Evolutionary conservation across 2,329 filamentous ascomycete genomes (phyloP).

Genomic region (Pyrenophora graminea): DNA sequence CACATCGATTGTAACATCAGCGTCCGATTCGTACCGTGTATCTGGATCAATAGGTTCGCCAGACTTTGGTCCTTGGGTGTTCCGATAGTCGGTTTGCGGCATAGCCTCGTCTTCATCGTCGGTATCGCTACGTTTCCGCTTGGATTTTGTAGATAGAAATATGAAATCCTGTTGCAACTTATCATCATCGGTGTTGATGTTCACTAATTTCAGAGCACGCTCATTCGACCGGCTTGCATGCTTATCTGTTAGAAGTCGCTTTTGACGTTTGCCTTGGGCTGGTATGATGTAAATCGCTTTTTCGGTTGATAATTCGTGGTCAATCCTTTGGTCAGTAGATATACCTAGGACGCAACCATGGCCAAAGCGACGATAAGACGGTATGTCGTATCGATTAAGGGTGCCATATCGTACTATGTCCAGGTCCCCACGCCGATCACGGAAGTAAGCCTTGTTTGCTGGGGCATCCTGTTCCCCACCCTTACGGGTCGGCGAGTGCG

Average conservation of each 20-base stretch:
- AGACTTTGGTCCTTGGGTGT: slow-evolving; percentile 35
- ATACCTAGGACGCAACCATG: slow-evolving; percentile 73
- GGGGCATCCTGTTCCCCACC: slow-evolving; percentile 1
- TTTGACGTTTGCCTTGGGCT: slow-evolving; percentile 49
- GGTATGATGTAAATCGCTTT: slow-evolving; percentile 45
- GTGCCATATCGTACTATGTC: slow-evolving; percentile 76
- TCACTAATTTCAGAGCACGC: slow-evolving; percentile 37
- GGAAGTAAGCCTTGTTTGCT: slow-evolving; percentile 27
- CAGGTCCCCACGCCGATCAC: slow-evolving; percentile 75
- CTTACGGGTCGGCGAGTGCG: slow-evolving; percentile 38
- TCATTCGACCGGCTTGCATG: slow-evolving; percentile 23
- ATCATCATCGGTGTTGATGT: background rate
- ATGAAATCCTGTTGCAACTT: slow-evolving; percentile 38
- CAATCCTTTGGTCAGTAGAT: slow-evolving; percentile 63
- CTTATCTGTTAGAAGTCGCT: slow-evolving; percentile 50
- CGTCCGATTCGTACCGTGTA: slow-evolving; percentile 38
- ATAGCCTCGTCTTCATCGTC: slow-evolving; percentile 16
- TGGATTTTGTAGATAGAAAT: slow-evolving; percentile 23
- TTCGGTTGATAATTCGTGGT: slow-evolving; percentile 65
- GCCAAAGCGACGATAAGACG: slow-evolving; percentile 71
- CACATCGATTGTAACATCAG: slow-evolving; percentile 23
- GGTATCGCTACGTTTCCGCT: slow-evolving; percentile 27
- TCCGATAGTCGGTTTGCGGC: slow-evolving; percentile 42
- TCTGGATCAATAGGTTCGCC: slow-evolving; percentile 43
- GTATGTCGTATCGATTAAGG: slow-evolving; percentile 72